Evolutionary conservation across 2,329 filamentous ascomycete genomes (phyloP).

Genomic region (Grosmannia serpens): DNA sequence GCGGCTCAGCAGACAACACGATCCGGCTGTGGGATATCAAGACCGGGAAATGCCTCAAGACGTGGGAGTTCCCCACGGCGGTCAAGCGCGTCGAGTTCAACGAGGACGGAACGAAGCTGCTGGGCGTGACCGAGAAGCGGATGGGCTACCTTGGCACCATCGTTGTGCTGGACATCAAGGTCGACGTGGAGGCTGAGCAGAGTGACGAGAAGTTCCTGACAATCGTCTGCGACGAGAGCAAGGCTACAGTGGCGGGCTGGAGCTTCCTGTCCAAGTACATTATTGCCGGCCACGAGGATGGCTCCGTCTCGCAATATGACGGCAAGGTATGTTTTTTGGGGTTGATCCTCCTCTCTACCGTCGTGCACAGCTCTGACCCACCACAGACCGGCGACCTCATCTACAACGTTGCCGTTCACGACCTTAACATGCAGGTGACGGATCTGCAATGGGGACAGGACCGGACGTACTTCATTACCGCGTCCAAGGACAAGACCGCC

Average conservation of each 20-base stretch:
- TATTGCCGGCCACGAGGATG: slow-evolving; percentile 94
- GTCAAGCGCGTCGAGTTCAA: slow-evolving; percentile 98
- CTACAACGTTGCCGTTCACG: slow-evolving; percentile 87
- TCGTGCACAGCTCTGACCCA: background rate
- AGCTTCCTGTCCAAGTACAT: slow-evolving; percentile 93
- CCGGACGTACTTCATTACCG: slow-evolving; percentile 95
- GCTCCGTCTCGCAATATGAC: slow-evolving; percentile 83
- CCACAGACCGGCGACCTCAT: slow-evolving; percentile 85
- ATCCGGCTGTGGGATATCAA: slow-evolving; percentile 95
- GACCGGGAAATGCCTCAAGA: slow-evolving; percentile 86
- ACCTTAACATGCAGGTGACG: slow-evolving; percentile 70
- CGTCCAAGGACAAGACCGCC: slow-evolving; percentile 94
- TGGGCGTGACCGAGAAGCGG: slow-evolving; percentile 96
- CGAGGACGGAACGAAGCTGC: slow-evolving; percentile 78
- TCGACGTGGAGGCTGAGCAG: slow-evolving; percentile 74
- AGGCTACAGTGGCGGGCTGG: slow-evolving; percentile 95
- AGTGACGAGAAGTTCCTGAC: slow-evolving; percentile 69
- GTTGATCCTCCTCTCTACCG: background rate
- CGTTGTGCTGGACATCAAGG: slow-evolving; percentile 79
- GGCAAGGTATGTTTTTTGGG: slow-evolving; percentile 42
- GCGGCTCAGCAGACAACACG: slow-evolving; percentile 94
- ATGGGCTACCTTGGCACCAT: slow-evolving; percentile 95
- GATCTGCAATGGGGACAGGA: slow-evolving; percentile 93
- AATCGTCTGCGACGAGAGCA: slow-evolving; percentile 91
- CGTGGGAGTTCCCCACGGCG: slow-evolving; percentile 93